Conservation (phyloP, 2,329 filamentous ascomycete species). For the Paecilomyces formosus region DNA sequence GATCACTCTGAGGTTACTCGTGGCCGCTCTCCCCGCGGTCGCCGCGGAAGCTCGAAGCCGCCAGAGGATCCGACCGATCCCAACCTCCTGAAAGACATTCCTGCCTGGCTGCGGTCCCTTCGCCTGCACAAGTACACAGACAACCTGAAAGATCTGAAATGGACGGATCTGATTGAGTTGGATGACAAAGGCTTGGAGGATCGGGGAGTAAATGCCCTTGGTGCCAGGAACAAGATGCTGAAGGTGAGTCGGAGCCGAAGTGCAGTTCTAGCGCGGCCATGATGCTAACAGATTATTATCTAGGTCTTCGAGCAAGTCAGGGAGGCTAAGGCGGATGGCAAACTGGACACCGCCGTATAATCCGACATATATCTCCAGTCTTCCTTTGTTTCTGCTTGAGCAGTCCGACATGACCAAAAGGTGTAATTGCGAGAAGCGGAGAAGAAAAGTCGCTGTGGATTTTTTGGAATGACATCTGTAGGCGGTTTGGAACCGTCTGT, state of each 20-base stretch:
- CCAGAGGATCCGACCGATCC: conserved; percentile 96
- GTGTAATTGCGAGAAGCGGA: neutral
- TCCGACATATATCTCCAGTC: conserved; percentile 6
- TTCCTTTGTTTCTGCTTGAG: conserved; percentile 9
- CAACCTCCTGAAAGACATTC: conserved; percentile 84
- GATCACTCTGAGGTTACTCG: conserved; percentile 89
- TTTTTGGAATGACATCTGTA: conserved; percentile 3
- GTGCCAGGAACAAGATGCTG: conserved; percentile 92
- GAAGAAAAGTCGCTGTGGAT: neutral
- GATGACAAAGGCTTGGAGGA: conserved; percentile 91
- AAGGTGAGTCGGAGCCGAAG: conserved; percentile 54
- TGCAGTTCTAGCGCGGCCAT: neutral
- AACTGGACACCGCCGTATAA: conserved; percentile 42
- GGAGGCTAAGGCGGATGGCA: conserved; percentile 68
- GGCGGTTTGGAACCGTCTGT: neutral
- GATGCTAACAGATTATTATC: conserved; percentile 19
- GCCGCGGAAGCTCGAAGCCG: conserved; percentile 91
- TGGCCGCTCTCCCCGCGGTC: conserved; percentile 83
- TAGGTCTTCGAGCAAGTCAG: conserved; percentile 92
- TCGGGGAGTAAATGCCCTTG: conserved; percentile 87
- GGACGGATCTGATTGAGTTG: conserved; percentile 85
- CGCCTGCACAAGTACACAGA: conserved; percentile 98
- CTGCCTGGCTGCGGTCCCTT: conserved; percentile 88
- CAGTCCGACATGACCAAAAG: neutral
- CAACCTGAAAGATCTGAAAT: conserved; percentile 93